A percentile compares a stretch with the other conserved stretches of the same genome.
Conservation (phyloP, 139 green algal species). For the Tetradesmus obliquus region DNA sequence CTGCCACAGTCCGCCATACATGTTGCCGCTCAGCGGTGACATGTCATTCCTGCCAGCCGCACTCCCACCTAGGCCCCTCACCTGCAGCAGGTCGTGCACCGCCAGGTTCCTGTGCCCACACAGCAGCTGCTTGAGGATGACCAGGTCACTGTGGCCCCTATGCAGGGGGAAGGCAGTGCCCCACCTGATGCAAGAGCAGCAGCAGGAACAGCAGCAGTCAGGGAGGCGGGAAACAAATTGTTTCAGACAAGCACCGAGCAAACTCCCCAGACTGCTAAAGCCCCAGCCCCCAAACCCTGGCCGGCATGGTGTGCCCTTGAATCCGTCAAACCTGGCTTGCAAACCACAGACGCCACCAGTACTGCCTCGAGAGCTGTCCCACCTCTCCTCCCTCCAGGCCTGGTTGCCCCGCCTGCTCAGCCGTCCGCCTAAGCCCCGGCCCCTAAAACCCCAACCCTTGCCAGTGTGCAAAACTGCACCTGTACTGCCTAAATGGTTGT, state of each 20-base stretch:
- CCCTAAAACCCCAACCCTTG: too few species aligned
- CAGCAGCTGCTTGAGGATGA: slow-evolving; percentile 43
- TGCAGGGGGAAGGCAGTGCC: slow-evolving; percentile 8
- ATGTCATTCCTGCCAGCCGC: background rate
- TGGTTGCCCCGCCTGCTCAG: too few species aligned
- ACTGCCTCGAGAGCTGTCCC: background rate
- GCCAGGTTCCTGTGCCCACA: slow-evolving; percentile 12
- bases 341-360: too few species aligned
- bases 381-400: background rate
- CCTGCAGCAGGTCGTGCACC: slow-evolving; percentile 23
- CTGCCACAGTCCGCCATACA: background rate
- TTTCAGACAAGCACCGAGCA: too few species aligned
- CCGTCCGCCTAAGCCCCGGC: too few species aligned
- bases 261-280: too few species aligned
- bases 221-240: too few species aligned
- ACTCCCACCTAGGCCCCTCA: background rate
- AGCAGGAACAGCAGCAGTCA: background rate
- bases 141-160: slow-evolving; percentile 12
- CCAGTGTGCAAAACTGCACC: too few species aligned
- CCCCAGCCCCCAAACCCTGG: too few species aligned
- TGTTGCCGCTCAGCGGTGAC: background rate
- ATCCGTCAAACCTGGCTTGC: too few species aligned
- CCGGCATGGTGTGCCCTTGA: too few species aligned
- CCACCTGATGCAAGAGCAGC: background rate
- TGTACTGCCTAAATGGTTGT: too few species aligned